Evolutionary conservation across 116 monocot species (phyloP).

Genomic region (Phalaenopsis hybrid): DNA sequence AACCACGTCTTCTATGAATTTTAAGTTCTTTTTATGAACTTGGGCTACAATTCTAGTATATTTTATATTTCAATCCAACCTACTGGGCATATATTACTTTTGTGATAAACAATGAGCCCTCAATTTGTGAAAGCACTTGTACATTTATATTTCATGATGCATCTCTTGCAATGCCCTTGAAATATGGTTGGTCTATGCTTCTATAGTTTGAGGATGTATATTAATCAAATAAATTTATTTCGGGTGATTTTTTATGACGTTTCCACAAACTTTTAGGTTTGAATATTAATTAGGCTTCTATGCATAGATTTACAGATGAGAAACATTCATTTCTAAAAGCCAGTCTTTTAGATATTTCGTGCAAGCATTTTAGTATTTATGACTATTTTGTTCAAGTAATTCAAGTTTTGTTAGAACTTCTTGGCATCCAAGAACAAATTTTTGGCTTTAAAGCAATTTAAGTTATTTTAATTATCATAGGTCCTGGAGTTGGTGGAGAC

Average conservation of each 20-base stretch:
- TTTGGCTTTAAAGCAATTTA: background rate
- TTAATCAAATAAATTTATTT: background rate
- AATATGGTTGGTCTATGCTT: background rate
- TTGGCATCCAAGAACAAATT: background rate
- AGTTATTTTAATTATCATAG: constrained; percentile 28
- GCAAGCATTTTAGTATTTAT: background rate
- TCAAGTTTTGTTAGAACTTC: background rate
- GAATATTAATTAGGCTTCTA: background rate
- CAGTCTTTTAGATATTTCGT: background rate
- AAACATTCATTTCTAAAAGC: background rate
- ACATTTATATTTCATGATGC: background rate
- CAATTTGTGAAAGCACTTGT: background rate
- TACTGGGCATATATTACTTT: background rate
- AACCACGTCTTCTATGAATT: background rate
- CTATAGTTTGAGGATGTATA: background rate
- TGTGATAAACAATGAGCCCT: background rate
- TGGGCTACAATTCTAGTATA: background rate
- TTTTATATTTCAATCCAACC: background rate
- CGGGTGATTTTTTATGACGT: background rate
- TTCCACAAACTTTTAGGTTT: background rate
- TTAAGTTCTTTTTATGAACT: background rate
- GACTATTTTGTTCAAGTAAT: background rate
- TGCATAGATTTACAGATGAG: background rate
- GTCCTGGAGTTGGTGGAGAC: constrained; percentile 83
- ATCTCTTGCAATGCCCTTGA: background rate